Percentiles rank a stretch among this genome's conserved stretches.
Evolutionary conservation across 1,139 yeast species (phyloP).

Genomic region (Kluyveromyces marxianus): DNA sequence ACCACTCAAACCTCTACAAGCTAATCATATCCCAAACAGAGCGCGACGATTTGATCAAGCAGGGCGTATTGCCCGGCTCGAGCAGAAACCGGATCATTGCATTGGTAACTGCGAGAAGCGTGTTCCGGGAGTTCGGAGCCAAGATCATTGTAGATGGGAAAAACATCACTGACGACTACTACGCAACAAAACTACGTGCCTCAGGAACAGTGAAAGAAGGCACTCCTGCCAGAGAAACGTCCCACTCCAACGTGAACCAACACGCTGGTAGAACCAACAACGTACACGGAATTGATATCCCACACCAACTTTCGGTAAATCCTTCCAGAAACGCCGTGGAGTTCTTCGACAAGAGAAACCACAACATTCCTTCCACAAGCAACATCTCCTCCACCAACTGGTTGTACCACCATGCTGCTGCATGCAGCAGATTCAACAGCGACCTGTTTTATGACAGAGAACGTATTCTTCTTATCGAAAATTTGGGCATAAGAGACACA

Average conservation of each 20-base stretch:
- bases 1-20: slow-evolving; percentile 64
- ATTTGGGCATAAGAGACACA: slow-evolving; percentile 65
- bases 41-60: slow-evolving; percentile 72
- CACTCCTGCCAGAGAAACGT: slow-evolving; percentile 58
- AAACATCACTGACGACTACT: slow-evolving; percentile 80
- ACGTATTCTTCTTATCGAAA: slow-evolving; percentile 36
- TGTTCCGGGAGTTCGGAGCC: slow-evolving; percentile 90
- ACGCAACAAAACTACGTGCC: slow-evolving; percentile 64
- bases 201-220: slow-evolving; percentile 67
- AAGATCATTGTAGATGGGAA: slow-evolving; percentile 72
- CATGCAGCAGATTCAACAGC: slow-evolving; percentile 64
- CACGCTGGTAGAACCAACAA: slow-evolving; percentile 7
- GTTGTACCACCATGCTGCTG: slow-evolving; percentile 78
- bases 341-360: slow-evolving; percentile 26
- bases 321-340: slow-evolving; percentile 30
- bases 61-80: slow-evolving; percentile 80
- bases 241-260: slow-evolving; percentile 8
- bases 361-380: slow-evolving; percentile 34
- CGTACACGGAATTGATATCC: slow-evolving; percentile 15
- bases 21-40: slow-evolving; percentile 70
- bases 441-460: slow-evolving; percentile 53
- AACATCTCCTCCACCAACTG: slow-evolving; percentile 64
- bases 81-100: slow-evolving; percentile 88
- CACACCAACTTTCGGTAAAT: slow-evolving; percentile 14
- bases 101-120: slow-evolving; percentile 82